phyloP scores from a whole-genome alignment of 768 basidiomycete genomes.

The Sistotremastrum suecicum region DNA sequence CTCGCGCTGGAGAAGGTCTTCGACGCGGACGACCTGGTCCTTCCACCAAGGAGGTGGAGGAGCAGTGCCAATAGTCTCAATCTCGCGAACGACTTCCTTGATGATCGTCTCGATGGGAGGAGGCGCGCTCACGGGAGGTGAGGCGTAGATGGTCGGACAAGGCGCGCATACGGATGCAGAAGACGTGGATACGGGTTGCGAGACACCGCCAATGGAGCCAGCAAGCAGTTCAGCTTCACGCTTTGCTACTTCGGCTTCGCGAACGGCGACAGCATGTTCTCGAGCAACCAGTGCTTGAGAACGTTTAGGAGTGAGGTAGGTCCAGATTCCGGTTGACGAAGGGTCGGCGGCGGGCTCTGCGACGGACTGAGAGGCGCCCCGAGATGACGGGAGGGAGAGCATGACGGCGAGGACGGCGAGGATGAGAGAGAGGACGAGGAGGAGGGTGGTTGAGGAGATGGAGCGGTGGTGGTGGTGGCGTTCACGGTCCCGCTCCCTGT shows the following conservation, averaged over 20 bases:
- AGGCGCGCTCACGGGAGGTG: constrained; percentile 23
- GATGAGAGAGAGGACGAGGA: constrained; percentile 74
- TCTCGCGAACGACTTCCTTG: constrained; percentile 75
- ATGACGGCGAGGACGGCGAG: constrained; percentile 83
- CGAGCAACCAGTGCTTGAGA: constrained; percentile 67
- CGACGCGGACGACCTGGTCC: constrained; percentile 52
- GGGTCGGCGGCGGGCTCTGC: constrained; percentile 22
- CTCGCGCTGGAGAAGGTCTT: constrained; percentile 75
- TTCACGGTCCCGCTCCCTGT: constrained; percentile 42
- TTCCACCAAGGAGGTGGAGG: constrained; percentile 71
- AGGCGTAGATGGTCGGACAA: constrained; percentile 26
- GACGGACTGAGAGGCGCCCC: constrained; percentile 17
- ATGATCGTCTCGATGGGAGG: constrained; percentile 64
- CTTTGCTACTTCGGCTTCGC: constrained; percentile 80
- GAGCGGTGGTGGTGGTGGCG: constrained; percentile 68
- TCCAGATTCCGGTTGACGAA: constrained; percentile 39
- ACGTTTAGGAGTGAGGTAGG: constrained; percentile 70
- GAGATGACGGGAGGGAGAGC: constrained; percentile 65
- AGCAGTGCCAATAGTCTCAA: constrained; percentile 33
- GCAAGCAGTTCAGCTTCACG: constrained; percentile 77
- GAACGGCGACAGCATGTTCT: constrained; percentile 64
- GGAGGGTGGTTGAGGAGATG: constrained; percentile 79
- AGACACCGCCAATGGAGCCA: constrained; percentile 69
- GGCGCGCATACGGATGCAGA: constrained; percentile 41
- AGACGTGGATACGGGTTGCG: constrained; percentile 28